A percentile compares a stretch with the other conserved stretches of the same genome.
These are phyloP conservation scores for Puccinia polysora DNA, from an alignment of 1,284 basidiomycete genomes.

Conservation along the genomic window DNA sequence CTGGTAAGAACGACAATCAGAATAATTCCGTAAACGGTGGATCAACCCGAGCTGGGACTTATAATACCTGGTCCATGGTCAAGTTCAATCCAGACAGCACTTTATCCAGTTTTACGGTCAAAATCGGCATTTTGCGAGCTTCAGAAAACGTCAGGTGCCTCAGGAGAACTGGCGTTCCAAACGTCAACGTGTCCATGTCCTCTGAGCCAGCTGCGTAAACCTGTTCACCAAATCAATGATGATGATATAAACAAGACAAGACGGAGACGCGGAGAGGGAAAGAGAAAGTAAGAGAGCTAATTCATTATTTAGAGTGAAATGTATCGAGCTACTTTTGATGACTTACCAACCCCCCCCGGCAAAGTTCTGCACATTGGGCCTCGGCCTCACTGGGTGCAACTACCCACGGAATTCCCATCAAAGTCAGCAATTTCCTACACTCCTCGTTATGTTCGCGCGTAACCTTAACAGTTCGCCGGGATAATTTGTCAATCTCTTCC, in stretches of 20 bases:
- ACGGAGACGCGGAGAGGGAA: too few species aligned
- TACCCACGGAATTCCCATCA: slow-evolving; percentile 97
- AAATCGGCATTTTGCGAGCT: slow-evolving; percentile 95
- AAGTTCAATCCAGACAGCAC: slow-evolving; percentile 84
- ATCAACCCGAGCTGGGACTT: slow-evolving; percentile 3
- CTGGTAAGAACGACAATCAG: slow-evolving; percentile 54
- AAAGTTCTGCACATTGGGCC: slow-evolving; percentile 96
- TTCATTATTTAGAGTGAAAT: neutral
- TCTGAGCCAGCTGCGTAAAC: slow-evolving; percentile 96
- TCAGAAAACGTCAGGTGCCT: slow-evolving; percentile 98
- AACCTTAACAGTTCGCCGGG: slow-evolving; percentile 86
- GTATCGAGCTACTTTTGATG: neutral
- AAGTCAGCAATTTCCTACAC: slow-evolving; percentile 73
- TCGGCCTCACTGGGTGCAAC: slow-evolving; percentile 95
- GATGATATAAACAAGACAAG: slow-evolving; percentile 26
- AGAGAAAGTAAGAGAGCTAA: too few species aligned
- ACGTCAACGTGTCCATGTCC: slow-evolving; percentile 99
- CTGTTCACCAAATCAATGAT: too few species aligned
- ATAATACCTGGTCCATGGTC: slow-evolving; percentile 74
- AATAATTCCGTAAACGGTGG: neutral
- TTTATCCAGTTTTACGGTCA: slow-evolving; percentile 76
- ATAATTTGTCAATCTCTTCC: slow-evolving; percentile 87
- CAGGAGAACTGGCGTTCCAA: slow-evolving; percentile 81
- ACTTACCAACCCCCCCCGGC: slow-evolving; percentile 65
- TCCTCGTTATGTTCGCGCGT: slow-evolving; percentile 96